Conservation (phyloP, 2,329 filamentous ascomycete genomes). For the Macrophomina tecta region DNA sequence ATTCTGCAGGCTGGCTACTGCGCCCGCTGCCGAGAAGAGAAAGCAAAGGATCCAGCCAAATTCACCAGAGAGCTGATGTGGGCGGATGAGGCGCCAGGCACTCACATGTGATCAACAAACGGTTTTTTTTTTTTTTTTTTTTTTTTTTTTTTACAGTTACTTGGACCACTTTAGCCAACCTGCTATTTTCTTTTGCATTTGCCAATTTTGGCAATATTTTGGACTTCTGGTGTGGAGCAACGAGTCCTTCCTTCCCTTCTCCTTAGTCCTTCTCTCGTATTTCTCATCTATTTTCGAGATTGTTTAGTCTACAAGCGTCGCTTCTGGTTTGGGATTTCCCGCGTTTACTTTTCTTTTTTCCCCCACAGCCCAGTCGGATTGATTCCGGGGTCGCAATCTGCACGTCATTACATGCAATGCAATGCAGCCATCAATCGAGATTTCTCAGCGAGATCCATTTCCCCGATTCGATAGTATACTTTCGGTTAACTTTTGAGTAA, state of each 20-base stretch:
- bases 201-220: too few relatives aligned
- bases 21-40: constrained; percentile 19
- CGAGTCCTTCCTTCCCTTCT: neutral
- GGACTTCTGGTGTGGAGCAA: neutral
- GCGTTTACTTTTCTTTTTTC: constrained; percentile 1
- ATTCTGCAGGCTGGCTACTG: constrained; percentile 26
- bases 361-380: constrained; percentile 16
- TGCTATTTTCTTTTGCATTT: neutral
- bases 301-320: neutral
- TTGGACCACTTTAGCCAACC: too few relatives aligned
- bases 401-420: constrained; percentile 23
- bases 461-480: constrained; percentile 12
- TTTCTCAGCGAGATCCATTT: constrained; percentile 14
- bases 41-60: constrained; percentile 7
- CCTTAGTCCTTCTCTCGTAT: neutral
- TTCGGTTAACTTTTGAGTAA: constrained; percentile 8
- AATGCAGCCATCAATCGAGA: constrained; percentile 25
- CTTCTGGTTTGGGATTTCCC: neutral
- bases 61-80: constrained; percentile 24
- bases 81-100: constrained; percentile 23
- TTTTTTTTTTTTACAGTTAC: neutral
- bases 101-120: neutral
- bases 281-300: neutral
- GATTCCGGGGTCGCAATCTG: constrained; percentile 20
- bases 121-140: neutral